Base-by-base conservation (phyloP, 148 eudicot genomes). In the Camellia granthamiana region DNA sequence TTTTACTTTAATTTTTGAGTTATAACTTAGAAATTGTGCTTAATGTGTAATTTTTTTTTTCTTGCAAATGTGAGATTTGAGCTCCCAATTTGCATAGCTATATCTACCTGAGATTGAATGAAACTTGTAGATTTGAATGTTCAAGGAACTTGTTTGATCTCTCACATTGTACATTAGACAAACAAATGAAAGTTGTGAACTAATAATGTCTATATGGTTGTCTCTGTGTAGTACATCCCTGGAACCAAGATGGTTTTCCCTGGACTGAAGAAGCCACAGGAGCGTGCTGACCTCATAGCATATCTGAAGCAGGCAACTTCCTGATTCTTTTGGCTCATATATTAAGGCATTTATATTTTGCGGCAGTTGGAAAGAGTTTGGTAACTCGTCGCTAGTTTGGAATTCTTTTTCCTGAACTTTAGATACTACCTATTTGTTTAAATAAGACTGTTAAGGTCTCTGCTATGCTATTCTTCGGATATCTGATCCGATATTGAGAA, bases 201-300 rank as follows among this genome's bases (percentile, higher is more conserved):
- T 18, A 18, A 16, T 18, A 7, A 16, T 12, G 38, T 0, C 38
- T 74, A 42, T 41, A 8, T 55, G 44, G 60, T 41, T 51, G 2
- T 89, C 88, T 94, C 43, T 51, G 2, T 89, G 89, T 92, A 92
- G 97, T 92, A 92, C 81, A 92, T 92, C 58, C 97, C 97, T 19
- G 97, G 94, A 58, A 92, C 97, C 14, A 92, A 92, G 90, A 92
- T 92, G 97, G 94, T 92, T 68, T 92, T 92, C 87, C 94, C 97
- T 46, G 97, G 97, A 15, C 69, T 92, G 84, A 92, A 92, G 90
- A 92, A 92, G 80, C 97, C 97, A 13, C 86, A 92, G 78, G 97
- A 92, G 2, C 92, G 97, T 8, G 91, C 94, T 0, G 97, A 92
- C 80, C 94, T 92, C 62, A 92, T 91, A 46, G 94, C 97, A 8